Conservation (phyloP, 768 basidiomycete genomes). For the Rhodosporidiobolus odoratus region DNA sequence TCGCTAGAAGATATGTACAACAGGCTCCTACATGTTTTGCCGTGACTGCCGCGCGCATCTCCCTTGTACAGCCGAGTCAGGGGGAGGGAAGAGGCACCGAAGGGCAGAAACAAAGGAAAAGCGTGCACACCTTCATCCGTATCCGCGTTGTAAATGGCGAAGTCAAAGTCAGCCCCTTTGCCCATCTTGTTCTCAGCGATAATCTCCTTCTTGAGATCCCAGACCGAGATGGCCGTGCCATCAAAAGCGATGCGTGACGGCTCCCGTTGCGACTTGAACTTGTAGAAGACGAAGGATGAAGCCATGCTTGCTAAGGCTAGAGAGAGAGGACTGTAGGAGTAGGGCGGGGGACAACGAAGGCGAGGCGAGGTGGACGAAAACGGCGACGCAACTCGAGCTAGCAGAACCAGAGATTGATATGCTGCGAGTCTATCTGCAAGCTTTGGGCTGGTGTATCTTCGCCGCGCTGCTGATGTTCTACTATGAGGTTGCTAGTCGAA, state of each 20-base stretch:
- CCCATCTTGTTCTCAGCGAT: slow-evolving; percentile 92
- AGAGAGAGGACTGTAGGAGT: not conserved
- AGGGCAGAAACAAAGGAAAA: not conserved
- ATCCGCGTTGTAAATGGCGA: slow-evolving; percentile 74
- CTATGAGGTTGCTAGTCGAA: too few relatives aligned
- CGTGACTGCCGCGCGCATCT: not conserved
- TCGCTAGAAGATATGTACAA: too few relatives aligned
- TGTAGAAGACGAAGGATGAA: slow-evolving; percentile 47
- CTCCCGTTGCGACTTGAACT: slow-evolving; percentile 89
- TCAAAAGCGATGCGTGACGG: slow-evolving; percentile 96
- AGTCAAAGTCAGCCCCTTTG: slow-evolving; percentile 89
- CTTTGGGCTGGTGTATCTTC: too few relatives aligned
- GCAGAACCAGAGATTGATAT: too few relatives aligned
- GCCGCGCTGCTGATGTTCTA: too few relatives aligned
- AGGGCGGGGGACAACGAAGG: not conserved
- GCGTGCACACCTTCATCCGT: slow-evolving; percentile 89
- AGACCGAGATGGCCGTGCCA: slow-evolving; percentile 96
- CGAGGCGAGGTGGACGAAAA: not conserved
- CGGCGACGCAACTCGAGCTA: too few relatives aligned
- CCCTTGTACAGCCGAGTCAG: not conserved
- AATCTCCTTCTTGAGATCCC: slow-evolving; percentile 98
- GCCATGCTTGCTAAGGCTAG: slow-evolving; percentile 1
- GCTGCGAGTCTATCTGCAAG: too few relatives aligned
- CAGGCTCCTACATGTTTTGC: too few relatives aligned
- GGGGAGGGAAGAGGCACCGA: not conserved